These are phyloP conservation scores for Sugiyamaella castrensis DNA, from an alignment of 1,139 yeast genomes.

Conservation along the genomic window DNA sequence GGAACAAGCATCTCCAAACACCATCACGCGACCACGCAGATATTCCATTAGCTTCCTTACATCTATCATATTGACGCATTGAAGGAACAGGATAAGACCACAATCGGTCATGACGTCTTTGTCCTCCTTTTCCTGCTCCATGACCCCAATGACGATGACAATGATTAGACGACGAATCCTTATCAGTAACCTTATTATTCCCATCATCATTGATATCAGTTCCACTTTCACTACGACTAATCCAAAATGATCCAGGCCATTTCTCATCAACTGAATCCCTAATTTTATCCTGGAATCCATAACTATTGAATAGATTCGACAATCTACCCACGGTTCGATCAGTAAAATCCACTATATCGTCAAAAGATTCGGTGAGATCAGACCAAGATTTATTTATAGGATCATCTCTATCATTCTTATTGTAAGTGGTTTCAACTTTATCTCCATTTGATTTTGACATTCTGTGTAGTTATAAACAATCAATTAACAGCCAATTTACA, in stretches of 20 bases:
- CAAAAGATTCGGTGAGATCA: constrained; percentile 18
- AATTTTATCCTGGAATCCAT: constrained; percentile 14
- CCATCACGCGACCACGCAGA: constrained; percentile 78
- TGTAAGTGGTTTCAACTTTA: background rate
- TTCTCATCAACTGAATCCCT: constrained; percentile 13
- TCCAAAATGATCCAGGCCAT: constrained; percentile 4
- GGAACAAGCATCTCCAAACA: constrained; percentile 85
- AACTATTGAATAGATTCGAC: constrained; percentile 16
- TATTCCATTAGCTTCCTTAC: constrained; percentile 61
- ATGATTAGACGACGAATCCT: background rate
- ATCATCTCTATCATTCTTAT: background rate
- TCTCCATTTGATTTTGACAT: background rate
- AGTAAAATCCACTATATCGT: constrained; percentile 23
- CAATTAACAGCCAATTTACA: too few species aligned
- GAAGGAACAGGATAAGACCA: constrained; percentile 64
- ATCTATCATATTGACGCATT: constrained; percentile 55
- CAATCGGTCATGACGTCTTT: constrained; percentile 3
- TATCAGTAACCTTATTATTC: background rate
- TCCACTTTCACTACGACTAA: constrained; percentile 1
- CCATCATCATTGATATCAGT: background rate
- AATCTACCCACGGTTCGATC: constrained; percentile 23
- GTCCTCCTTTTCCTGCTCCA: background rate
- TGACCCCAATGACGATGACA: constrained; percentile 2
- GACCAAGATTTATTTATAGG: constrained; percentile 12
- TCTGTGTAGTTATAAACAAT: too few species aligned